Evolutionary conservation across 2,329 filamentous ascomycete genomes (phyloP).

Genomic region (Colletotrichum echinochloae): DNA sequence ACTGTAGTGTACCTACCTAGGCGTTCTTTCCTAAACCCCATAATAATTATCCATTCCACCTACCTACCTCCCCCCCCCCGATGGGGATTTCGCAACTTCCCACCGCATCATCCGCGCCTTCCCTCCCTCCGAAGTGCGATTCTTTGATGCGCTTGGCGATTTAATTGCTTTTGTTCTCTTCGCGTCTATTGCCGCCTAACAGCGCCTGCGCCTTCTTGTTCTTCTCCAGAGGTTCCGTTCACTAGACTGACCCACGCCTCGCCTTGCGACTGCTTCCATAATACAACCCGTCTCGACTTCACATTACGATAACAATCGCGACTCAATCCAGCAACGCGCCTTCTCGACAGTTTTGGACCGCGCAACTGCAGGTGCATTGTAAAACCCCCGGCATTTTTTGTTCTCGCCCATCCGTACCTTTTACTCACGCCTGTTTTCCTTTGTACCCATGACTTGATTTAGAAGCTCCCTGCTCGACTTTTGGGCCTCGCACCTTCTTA

Average conservation of each 20-base stretch:
- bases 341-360: constrained; percentile 1
- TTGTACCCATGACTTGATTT: constrained; percentile 7
- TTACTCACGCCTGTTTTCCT: neutral
- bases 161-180: neutral
- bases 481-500: constrained; percentile 13
- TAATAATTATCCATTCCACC: neutral
- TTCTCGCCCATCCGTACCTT: constrained; percentile 2
- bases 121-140: neutral
- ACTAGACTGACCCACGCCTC: constrained; percentile 1
- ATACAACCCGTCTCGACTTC: no score
- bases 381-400: constrained; percentile 16
- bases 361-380: constrained; percentile 15
- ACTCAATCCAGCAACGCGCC: constrained; percentile 11
- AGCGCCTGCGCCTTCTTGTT: neutral
- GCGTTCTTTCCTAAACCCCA: constrained; percentile 9
- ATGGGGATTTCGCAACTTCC: constrained; percentile 18
- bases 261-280: constrained; percentile 3
- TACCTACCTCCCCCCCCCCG: neutral
- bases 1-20: no score
- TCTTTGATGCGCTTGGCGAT: constrained; percentile 11
- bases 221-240: neutral
- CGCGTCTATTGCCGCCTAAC: neutral
- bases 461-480: neutral
- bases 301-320: neutral
- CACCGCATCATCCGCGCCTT: constrained; percentile 4